Evolutionary conservation across 78 protist species (phyloP), one percentile per base, ranked within the genome.

Genomic region (Acrasis kona): DNA sequence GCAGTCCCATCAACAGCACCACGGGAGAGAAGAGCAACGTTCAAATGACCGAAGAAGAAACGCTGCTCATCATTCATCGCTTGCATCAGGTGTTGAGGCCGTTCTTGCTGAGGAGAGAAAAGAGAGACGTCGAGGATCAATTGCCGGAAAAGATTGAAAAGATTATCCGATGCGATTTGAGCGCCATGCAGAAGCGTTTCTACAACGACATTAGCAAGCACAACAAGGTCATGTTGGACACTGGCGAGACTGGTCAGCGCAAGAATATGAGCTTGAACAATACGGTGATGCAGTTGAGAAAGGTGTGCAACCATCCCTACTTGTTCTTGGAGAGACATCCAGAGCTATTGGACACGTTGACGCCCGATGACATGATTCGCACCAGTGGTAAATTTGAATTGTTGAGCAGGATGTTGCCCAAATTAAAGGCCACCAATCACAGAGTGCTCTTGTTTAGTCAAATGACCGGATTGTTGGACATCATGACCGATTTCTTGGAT

Each of bases 391-490:
- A 96, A 87, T 74, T 97, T 93, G 57, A 27, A 3, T 58, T 96
- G 0, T 81, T 96, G n/a, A 98, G 95, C 86, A 78, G 74, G 36
- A 80, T 97, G 39, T 69, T 96, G 65, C 38, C 38, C 3, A 36
- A 67, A 39, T 84, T 95, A 10, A 76, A 73, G 31, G 61, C 58
- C 58, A 28, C 28, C 5, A 8, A 69, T 8, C 72, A 37, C 19
- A 42, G 71, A 7, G 87, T 85, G 27, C 77, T 89, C 35, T 7
- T 89, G 39, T 89, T 92, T 75, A 91, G 93, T 1, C 98, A 98
- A 76, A 91, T 97, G 98, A 91, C 97, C 37, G 65, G 92, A n/a
- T 65, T 93, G 92, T 77, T 97, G 76, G 98, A 97, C 79, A 93
- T 97, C 57, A 31, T 97, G 30, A 96, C 92, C 30, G 99, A 96